Evolutionary conservation across 202 grass and related monocot genomes (phyloP).

Genomic region (Carex arenaria): DNA sequence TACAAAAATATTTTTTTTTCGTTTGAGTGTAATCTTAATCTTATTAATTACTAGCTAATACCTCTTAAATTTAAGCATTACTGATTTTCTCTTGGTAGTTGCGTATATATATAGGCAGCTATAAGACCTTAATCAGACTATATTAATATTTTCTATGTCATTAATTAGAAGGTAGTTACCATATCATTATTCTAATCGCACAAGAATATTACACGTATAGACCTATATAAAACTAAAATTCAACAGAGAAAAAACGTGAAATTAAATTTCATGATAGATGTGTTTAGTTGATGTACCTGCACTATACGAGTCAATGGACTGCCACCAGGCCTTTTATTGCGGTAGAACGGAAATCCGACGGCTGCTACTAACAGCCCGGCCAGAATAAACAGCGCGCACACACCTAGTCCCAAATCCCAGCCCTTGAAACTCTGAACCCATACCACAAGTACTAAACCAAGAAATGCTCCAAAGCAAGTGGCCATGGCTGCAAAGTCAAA

Average conservation of each 20-base stretch:
- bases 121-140: too few relatives aligned
- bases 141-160: not conserved
- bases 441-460: conserved; percentile 51
- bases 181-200: not conserved
- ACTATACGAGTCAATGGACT: conserved; percentile 41
- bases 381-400: conserved; percentile 43
- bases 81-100: too few relatives aligned
- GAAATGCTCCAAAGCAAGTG: conserved; percentile 44
- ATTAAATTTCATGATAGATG: not conserved
- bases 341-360: conserved; percentile 39
- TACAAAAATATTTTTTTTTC: too few relatives aligned
- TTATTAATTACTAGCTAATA: too few relatives aligned
- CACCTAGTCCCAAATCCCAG: conserved; percentile 52
- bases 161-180: not conserved
- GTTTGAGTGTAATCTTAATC: too few relatives aligned
- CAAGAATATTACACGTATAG: not conserved
- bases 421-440: conserved; percentile 64
- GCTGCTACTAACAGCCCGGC: conserved; percentile 41
- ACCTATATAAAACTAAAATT: not conserved
- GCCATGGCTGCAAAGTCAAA: conserved; percentile 39
- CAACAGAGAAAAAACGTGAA: not conserved
- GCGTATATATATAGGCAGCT: too few relatives aligned
- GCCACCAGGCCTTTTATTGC: conserved; percentile 35
- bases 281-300: conserved; percentile 34
- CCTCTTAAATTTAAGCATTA: too few relatives aligned